Percentiles rank a stretch among this genome's conserved stretches.
Conservation (phyloP, 176 grass and related monocot genomes). For the Hordeum marinum region DNA sequence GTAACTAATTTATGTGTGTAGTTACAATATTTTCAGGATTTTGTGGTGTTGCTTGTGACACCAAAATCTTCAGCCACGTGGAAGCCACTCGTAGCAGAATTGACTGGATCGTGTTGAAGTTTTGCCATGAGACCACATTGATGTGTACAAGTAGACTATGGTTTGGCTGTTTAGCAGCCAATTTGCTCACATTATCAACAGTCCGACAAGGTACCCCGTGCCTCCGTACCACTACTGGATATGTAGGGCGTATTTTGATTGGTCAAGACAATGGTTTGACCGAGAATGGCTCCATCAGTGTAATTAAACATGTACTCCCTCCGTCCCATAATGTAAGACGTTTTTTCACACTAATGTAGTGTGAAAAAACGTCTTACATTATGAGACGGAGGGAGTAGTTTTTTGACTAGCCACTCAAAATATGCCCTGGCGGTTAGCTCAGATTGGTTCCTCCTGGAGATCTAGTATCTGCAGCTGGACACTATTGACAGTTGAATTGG, state of each 20-base stretch:
- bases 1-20: not conserved
- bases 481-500: not conserved
- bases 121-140: slow-evolving; percentile 1
- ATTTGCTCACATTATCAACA: not conserved
- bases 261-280: not conserved
- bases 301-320: no score
- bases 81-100: not conserved
- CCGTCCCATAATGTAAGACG: no score
- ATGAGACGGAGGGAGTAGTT: no score
- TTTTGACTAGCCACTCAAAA: not conserved
- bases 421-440: no score
- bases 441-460: no score
- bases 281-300: not conserved
- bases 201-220: not conserved
- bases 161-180: not conserved
- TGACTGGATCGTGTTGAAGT: not conserved
- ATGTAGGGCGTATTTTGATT: not conserved
- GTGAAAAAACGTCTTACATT: no score
- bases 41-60: slow-evolving; percentile 18
- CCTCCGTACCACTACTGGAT: not conserved
- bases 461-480: not conserved
- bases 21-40: not conserved
- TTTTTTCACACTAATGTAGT: no score
- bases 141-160: slow-evolving; percentile 12
- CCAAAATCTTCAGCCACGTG: not conserved